phyloP scores from a whole-genome alignment of 179 eudicot genomes.

The Spergularia azorica region DNA sequence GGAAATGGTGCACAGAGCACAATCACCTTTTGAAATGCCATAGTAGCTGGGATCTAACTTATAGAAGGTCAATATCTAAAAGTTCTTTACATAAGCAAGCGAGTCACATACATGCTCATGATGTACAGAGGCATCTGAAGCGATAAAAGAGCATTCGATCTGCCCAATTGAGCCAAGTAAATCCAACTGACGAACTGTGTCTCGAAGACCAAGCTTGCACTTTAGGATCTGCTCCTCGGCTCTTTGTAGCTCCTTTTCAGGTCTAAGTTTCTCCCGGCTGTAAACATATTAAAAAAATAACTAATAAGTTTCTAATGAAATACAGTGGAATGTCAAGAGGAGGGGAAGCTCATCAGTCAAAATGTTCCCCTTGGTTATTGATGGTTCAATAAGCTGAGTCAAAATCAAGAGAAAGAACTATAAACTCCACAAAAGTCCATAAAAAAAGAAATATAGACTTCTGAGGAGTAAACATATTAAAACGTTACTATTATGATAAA shows the following conservation, averaged over 20 bases:
- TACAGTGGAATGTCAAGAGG: neutral
- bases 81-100: neutral
- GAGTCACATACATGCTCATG: constrained; percentile 80
- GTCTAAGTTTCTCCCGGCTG: constrained; percentile 95
- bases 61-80: neutral
- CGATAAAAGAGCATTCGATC: constrained; percentile 67
- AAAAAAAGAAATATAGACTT: no score
- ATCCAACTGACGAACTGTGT: constrained; percentile 80
- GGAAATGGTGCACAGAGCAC: neutral
- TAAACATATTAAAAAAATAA: constrained; percentile 12
- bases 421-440: neutral
- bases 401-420: neutral
- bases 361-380: neutral
- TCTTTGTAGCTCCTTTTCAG: constrained; percentile 83
- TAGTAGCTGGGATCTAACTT: neutral
- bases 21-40: neutral
- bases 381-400: neutral
- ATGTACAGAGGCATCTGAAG: constrained; percentile 92
- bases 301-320: constrained; percentile 4
- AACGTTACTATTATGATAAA: neutral
- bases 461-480: no score
- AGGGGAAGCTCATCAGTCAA: constrained; percentile 2
- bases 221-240: constrained; percentile 81
- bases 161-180: constrained; percentile 78
- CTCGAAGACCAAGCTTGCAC: constrained; percentile 92